Conservation (phyloP, 345 rosid genomes). For the Microthlaspi erraticum region DNA sequence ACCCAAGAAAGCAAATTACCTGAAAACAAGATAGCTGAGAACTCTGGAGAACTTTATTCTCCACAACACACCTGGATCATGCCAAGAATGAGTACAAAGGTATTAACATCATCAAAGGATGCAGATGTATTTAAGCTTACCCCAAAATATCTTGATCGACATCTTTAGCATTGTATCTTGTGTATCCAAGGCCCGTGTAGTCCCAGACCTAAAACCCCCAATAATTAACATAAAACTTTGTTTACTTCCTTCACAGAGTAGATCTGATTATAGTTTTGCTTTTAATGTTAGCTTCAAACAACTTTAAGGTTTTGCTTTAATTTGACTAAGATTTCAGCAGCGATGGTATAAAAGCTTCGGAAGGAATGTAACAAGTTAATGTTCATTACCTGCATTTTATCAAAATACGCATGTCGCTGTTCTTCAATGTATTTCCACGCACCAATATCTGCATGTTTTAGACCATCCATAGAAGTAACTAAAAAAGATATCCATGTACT, state of each 20-base stretch:
- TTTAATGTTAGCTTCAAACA: background rate
- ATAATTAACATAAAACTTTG: constrained; percentile 1
- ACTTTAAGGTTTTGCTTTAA: background rate
- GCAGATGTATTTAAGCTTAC: constrained; percentile 47
- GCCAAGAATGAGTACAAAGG: constrained; percentile 31
- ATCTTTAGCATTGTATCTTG: constrained; percentile 82
- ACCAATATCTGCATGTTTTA: constrained; percentile 65
- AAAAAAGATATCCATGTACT: background rate
- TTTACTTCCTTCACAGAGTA: background rate
- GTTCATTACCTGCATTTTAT: constrained; percentile 82
- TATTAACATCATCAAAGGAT: constrained; percentile 10
- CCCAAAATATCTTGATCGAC: constrained; percentile 74
- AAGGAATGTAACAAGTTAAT: background rate
- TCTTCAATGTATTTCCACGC: constrained; percentile 87
- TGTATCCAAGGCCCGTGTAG: constrained; percentile 89
- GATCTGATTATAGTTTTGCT: background rate
- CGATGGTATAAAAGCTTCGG: constrained; percentile 4
- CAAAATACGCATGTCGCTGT: constrained; percentile 89
- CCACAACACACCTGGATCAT: constrained; percentile 84
- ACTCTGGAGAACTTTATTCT: constrained; percentile 90
- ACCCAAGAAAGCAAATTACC: constrained; percentile 49
- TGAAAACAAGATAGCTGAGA: constrained; percentile 71
- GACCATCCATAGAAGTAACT: background rate
- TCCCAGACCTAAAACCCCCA: constrained; percentile 81
- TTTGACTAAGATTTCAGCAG: background rate